Conservation (phyloP, 129 eudicot genomes). For the Cynara cardunculus region DNA sequence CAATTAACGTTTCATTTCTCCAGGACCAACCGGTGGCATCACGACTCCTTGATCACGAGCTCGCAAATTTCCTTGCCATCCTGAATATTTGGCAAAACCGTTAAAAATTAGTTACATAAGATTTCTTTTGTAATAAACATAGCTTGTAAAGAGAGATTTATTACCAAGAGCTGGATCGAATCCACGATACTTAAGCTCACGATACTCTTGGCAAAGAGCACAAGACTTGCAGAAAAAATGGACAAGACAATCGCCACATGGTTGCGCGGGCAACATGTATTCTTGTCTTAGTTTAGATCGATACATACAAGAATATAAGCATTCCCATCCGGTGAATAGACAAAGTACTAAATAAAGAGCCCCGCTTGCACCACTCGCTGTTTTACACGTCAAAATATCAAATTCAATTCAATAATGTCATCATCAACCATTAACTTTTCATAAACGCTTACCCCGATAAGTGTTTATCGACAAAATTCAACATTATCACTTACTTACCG, state of each 20-base stretch:
- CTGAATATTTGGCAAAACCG: constrained; percentile 3
- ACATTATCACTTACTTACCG: too few relatives aligned
- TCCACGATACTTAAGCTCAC: constrained; percentile 58
- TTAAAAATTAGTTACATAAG: neutral
- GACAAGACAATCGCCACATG: constrained; percentile 44
- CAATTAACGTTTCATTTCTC: constrained; percentile 28
- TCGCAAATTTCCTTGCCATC: constrained; percentile 47
- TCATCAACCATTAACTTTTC: too few relatives aligned
- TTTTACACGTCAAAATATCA: neutral
- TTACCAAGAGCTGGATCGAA: constrained; percentile 48
- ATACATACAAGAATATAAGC: constrained; percentile 40
- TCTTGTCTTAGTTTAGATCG: constrained; percentile 52
- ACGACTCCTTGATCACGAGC: constrained; percentile 14
- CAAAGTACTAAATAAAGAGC: constrained; percentile 38
- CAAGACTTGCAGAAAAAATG: constrained; percentile 57
- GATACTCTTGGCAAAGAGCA: constrained; percentile 64
- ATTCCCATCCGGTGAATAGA: constrained; percentile 35
- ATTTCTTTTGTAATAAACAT: neutral
- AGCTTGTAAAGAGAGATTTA: neutral
- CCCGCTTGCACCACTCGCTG: constrained; percentile 52
- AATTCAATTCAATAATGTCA: neutral
- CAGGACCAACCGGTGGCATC: constrained; percentile 27
- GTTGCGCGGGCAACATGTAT: constrained; percentile 32
- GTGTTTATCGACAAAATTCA: too few relatives aligned
- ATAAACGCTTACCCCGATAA: too few relatives aligned